A percentile compares a stretch with the other conserved stretches of the same genome.
Conservation (phyloP, 176 grass and related monocot genomes). For the Leersia perrieri region DNA sequence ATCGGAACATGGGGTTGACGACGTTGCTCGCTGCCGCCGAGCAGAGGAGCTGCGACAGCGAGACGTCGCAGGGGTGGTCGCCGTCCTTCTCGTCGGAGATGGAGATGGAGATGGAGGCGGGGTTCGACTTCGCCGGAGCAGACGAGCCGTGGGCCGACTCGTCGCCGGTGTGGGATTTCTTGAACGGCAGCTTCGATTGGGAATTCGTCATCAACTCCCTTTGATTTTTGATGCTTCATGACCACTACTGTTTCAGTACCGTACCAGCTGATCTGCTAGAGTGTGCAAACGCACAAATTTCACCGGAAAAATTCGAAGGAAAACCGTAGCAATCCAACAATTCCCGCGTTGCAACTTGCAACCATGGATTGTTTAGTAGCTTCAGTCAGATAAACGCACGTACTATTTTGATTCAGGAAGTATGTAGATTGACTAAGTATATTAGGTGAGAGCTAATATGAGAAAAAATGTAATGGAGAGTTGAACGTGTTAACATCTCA, state of each 20-base stretch:
- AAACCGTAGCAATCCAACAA: not conserved
- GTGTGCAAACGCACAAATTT: not conserved
- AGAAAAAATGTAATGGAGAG: not conserved
- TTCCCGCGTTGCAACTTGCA: not conserved
- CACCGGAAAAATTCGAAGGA: not conserved
- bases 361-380: not conserved
- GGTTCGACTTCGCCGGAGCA: not conserved
- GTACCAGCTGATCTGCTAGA: not conserved
- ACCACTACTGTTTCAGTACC: constrained; percentile 23
- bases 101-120: not conserved
- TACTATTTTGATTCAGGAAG: not conserved
- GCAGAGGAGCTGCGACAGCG: not conserved
- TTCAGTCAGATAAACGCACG: not conserved
- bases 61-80: constrained; percentile 4
- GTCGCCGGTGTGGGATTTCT: constrained; percentile 21
- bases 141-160: not conserved
- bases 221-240: not conserved
- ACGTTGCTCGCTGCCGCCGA: not conserved
- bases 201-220: constrained; percentile 22
- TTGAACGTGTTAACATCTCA: not conserved
- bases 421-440: not conserved
- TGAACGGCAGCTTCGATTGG: constrained; percentile 30
- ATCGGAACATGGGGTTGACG: not conserved
- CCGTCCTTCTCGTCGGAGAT: constrained; percentile 12
- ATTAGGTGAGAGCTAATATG: not conserved